phyloP scores from a whole-genome alignment of 108 stramenopile genomes.

The Mayamaea pseudoterrestris region DNA sequence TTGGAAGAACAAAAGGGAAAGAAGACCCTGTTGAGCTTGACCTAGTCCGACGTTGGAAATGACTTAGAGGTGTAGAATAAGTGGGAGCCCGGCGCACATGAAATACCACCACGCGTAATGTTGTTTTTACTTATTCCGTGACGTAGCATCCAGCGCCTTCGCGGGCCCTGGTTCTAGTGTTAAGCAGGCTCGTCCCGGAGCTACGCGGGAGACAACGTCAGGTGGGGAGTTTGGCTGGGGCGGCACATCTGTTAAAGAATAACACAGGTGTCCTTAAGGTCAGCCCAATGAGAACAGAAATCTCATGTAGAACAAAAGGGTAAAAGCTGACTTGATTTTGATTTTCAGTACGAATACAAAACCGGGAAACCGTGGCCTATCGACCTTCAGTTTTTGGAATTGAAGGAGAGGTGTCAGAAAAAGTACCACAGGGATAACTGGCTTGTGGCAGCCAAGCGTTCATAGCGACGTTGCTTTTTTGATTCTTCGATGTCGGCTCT shows the following conservation, averaged over 20 bases:
- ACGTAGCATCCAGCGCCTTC: conserved; percentile 73
- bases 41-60: conserved; percentile 96
- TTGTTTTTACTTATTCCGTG: conserved; percentile 94
- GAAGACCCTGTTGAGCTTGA: conserved; percentile 98
- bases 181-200: conserved; percentile 41
- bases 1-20: conserved; percentile 84
- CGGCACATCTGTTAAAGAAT: conserved; percentile 89
- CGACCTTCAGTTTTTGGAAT: conserved; percentile 91
- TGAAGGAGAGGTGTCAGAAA: conserved; percentile 96
- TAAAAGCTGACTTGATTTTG: conserved; percentile 95
- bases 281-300: conserved; percentile 93
- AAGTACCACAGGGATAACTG: conserved; percentile 98
- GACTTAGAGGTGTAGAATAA: conserved; percentile 97
- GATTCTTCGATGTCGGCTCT: conserved; percentile 93
- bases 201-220: conserved; percentile 87
- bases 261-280: conserved; percentile 89
- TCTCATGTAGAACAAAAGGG: conserved; percentile 86
- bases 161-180: conserved; percentile 72
- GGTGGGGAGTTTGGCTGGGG: conserved; percentile 92
- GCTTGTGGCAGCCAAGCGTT: conserved; percentile 91
- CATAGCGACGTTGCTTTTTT: conserved; percentile 83
- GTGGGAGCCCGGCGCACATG: conserved; percentile 88
- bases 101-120: conserved; percentile 97
- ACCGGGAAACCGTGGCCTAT: conserved; percentile 95
- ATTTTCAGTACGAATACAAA: conserved; percentile 93